Conservation (phyloP, 129 eudicot species). For the Rutidosis leptorrhynchoides region DNA sequence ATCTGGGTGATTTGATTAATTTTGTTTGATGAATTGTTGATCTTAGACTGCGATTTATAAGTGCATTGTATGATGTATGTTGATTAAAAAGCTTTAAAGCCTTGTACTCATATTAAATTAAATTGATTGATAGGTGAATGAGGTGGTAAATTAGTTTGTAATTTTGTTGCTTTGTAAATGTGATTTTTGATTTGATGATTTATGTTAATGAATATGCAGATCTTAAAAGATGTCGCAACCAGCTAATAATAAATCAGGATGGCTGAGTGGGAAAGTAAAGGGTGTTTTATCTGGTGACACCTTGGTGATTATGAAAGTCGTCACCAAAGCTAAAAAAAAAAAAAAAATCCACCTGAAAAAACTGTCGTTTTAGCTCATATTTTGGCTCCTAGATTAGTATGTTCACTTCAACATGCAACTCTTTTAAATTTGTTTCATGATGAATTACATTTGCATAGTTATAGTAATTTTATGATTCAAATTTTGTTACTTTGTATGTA, state of each 20-base stretch:
- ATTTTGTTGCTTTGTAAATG: neutral
- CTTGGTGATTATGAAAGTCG: conserved; percentile 85
- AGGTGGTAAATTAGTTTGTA: conserved; percentile 3
- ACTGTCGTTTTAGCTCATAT: conserved; percentile 77
- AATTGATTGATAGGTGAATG: conserved; percentile 12
- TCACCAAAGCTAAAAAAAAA: conserved; percentile 65
- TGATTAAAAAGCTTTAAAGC: neutral
- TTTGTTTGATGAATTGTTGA: conserved; percentile 20
- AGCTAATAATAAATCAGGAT: conserved; percentile 56
- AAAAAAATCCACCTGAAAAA: conserved; percentile 89
- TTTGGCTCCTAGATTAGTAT: conserved; percentile 82
- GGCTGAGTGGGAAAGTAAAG: conserved; percentile 88
- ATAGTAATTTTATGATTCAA: neutral
- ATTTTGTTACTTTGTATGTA: conserved; percentile 22
- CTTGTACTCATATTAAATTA: too few relatives aligned
- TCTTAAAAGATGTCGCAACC: conserved; percentile 78
- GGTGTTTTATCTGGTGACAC: conserved; percentile 93
- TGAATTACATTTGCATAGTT: neutral
- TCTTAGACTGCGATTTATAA: conserved; percentile 8
- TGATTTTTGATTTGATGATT: conserved; percentile 15
- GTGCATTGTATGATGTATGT: neutral
- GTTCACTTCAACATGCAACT: too few relatives aligned
- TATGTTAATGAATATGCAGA: conserved; percentile 35
- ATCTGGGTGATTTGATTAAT: conserved; percentile 34
- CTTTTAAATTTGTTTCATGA: neutral